These are phyloP conservation scores for Calonectria ilicicola DNA, from an alignment of 2,329 filamentous ascomycete species.

Conservation along the genomic window DNA sequence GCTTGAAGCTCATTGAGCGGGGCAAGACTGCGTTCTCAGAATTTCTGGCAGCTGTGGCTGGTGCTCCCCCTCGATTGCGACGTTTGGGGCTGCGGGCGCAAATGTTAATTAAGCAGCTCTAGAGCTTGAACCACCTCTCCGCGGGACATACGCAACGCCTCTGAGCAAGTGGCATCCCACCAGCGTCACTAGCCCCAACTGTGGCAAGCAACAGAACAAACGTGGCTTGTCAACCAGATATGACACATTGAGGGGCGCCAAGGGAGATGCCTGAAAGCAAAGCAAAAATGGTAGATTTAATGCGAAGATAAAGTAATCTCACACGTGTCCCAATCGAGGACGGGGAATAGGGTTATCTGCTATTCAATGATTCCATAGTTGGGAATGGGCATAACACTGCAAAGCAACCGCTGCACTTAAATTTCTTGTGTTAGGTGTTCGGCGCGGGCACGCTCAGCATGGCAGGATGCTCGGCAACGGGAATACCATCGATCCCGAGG, in stretches of 20 bases:
- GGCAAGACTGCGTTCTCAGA: neutral
- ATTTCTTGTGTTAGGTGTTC: neutral
- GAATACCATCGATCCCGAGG: neutral
- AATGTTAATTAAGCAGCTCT: slow-evolving; percentile 3
- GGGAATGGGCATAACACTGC: neutral
- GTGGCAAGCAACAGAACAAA: no score
- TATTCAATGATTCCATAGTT: neutral
- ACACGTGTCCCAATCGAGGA: neutral
- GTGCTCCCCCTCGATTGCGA: neutral
- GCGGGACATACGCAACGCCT: neutral
- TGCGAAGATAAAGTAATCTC: neutral
- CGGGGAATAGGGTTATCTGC: neutral
- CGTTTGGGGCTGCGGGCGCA: neutral
- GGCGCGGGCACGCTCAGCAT: neutral
- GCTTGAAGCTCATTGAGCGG: neutral
- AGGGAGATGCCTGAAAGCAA: neutral
- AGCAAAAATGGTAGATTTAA: neutral
- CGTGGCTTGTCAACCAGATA: neutral
- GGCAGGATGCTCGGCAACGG: neutral
- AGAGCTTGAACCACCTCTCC: neutral
- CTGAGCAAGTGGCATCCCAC: slow-evolving; percentile 8
- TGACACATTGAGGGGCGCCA: neutral
- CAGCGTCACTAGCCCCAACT: neutral
- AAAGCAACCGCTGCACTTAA: neutral
- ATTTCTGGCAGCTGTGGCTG: slow-evolving; percentile 11